These are phyloP conservation scores for Lizanozyma gosingica DNA, from an alignment of 1,139 yeast species.

Conservation along the genomic window DNA sequence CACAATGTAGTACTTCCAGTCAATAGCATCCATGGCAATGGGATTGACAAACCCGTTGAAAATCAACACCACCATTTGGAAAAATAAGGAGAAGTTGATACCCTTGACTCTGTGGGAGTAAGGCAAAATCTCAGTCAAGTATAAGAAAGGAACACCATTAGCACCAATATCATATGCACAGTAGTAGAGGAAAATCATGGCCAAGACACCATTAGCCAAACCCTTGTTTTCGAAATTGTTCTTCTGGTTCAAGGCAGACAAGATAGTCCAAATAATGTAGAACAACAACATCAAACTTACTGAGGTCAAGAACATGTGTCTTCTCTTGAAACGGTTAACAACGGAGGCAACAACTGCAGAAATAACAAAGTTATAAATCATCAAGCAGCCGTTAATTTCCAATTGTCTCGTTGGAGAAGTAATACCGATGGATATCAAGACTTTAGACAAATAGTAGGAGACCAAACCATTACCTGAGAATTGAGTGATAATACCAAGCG, in stretches of 20 bases:
- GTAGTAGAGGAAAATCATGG: conserved; percentile 25
- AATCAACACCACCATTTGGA: conserved; percentile 3
- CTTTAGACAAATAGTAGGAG: conserved; percentile 10
- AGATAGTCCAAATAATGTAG: conserved; percentile 23
- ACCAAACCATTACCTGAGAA: conserved; percentile 9
- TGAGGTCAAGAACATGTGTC: conserved; percentile 35
- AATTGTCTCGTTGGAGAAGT: conserved; percentile 5
- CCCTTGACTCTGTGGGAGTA: conserved; percentile 10
- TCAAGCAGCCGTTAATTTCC: conserved; percentile 7
- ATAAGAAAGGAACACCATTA: conserved; percentile 14
- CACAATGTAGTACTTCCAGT: conserved; percentile 11
- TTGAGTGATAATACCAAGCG: conserved; percentile 7
- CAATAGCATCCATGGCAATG: conserved; percentile 9
- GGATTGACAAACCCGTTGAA: conserved; percentile 7
- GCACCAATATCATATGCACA: conserved; percentile 21
- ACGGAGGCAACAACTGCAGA: conserved; percentile 20
- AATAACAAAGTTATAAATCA: conserved; percentile 9
- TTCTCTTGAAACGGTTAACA: conserved; percentile 28
- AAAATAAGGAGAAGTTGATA: conserved; percentile 7
- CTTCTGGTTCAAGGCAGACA: conserved; percentile 18
- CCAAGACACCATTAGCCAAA: conserved; percentile 23
- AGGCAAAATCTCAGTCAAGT: conserved; percentile 25
- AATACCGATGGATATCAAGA: conserved; percentile 10
- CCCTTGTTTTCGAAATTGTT: conserved; percentile 14
- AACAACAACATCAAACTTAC: conserved; percentile 15